Conservation (phyloP, 495 filamentous ascomycete species). For the Neurospora sp. region DNA sequence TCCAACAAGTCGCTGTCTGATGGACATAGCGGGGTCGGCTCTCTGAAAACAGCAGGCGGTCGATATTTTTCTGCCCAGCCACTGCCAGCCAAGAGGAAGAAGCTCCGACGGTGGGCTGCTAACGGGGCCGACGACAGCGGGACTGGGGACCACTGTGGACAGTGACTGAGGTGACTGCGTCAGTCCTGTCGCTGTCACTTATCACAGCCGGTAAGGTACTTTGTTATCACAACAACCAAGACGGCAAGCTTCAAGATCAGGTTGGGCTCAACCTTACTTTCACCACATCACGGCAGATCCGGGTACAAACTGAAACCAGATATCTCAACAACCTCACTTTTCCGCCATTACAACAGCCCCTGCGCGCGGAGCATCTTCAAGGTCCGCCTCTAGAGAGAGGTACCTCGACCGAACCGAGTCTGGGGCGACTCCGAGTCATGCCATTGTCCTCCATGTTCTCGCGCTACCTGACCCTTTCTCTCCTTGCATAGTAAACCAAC, state of each 20-base stretch:
- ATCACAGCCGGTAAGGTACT: neutral
- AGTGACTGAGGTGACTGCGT: neutral
- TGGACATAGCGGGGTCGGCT: conserved; percentile 5
- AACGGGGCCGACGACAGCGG: neutral
- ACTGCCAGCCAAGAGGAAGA: conserved; percentile 4
- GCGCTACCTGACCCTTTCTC: neutral
- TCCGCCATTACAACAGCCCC: neutral
- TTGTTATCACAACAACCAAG: neutral
- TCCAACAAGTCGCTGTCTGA: neutral
- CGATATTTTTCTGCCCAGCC: conserved; percentile 7
- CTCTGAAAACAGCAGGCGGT: conserved; percentile 24
- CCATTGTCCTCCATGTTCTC: neutral
- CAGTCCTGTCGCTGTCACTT: neutral
- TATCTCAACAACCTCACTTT: neutral
- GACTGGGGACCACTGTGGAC: neutral
- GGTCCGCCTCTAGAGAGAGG: neutral
- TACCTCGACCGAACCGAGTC: neutral
- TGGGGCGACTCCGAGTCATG: neutral
- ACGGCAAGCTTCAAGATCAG: neutral
- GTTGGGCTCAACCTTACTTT: neutral
- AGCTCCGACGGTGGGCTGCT: neutral
- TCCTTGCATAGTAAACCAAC: neutral
- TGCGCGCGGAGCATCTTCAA: neutral
- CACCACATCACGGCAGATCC: neutral
- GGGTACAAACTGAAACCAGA: neutral